Base-by-base conservation (phyloP, 768 basidiomycete genomes). In the Hericium coralloides region DNA sequence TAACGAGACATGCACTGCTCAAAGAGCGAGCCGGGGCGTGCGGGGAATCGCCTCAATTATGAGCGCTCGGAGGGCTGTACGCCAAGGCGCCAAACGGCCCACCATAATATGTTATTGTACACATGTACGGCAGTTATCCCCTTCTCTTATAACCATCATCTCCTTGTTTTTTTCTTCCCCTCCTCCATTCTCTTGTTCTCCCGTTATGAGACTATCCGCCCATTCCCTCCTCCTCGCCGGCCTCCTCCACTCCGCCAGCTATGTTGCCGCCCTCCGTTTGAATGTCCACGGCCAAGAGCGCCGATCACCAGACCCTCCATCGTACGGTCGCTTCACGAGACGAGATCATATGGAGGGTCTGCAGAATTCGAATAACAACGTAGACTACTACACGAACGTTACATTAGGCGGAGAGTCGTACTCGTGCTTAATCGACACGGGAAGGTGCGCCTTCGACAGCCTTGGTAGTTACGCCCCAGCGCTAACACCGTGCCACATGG, bases 361-460 rank as follows among this genome's bases (percentile, higher is more conserved):
- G 20, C 38, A 49, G 20, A 45, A 45, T 20, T 15, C 43, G 20
- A 45, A 45, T 17, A 45, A 45, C 43, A 45, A 45, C 20, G 25
- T 77, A 15, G 36, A 64, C 51, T 79, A 78, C 55, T 49, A 52
- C 10, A 68, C 71, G 20, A 75, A 75, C 54, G 66, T 77, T 57
- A 72, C 74, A 1, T 59, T 79, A 22, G 73, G 74, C n/a, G 71
- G 66, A 17, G 22, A 50, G 10, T 55, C 25, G 14, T 71, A 72
- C 57, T 62, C 64, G n/a, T 65, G 77, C 51, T 58, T 71, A 53
- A 68, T 79, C 38, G 77, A 79, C 58, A 79, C 77, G 5, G 77
- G 77, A 5, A 79, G 77, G 77, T 76, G 57, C 36, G 68, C 45
- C 6, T 4, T 14, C 6, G 2, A 8, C 18, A 14, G 49, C 36